A percentile compares a stretch with the other conserved stretches of the same genome.
phyloP scores from a whole-genome alignment of 768 basidiomycete species.

The Lyophyllum shimeji region DNA sequence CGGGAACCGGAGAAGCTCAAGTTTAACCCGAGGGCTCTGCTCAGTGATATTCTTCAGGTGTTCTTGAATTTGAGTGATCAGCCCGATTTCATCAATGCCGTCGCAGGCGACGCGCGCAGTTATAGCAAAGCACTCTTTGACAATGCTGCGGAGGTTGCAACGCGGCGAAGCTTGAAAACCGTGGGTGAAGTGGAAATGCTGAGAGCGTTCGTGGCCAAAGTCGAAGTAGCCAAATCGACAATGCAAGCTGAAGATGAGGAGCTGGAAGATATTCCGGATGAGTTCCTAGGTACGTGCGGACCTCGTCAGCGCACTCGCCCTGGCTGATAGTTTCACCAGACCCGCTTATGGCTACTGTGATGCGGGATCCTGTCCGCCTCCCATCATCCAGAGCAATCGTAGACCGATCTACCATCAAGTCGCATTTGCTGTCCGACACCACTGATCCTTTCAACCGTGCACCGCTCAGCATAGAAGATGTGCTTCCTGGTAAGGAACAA shows the following conservation, averaged over 20 bases:
- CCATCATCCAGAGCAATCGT: slow-evolving; percentile 79
- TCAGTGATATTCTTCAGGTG: slow-evolving; percentile 87
- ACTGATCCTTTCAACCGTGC: slow-evolving; percentile 95
- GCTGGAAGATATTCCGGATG: slow-evolving; percentile 90
- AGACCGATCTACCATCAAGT: slow-evolving; percentile 92
- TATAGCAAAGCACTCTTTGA: slow-evolving; percentile 86
- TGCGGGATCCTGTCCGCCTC: slow-evolving; percentile 92
- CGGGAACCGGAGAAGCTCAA: slow-evolving; percentile 84
- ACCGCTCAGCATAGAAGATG: slow-evolving; percentile 78
- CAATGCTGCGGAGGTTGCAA: slow-evolving; percentile 65
- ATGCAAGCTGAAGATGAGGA: slow-evolving; percentile 86
- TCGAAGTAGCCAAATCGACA: slow-evolving; percentile 78
- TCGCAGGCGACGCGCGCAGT: slow-evolving; percentile 93
- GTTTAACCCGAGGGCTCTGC: slow-evolving; percentile 80
- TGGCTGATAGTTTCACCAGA: slow-evolving; percentile 43
- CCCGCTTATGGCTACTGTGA: slow-evolving; percentile 87
- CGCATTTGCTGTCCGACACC: slow-evolving; percentile 86
- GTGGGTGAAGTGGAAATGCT: slow-evolving; percentile 74
- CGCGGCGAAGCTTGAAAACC: slow-evolving; percentile 66
- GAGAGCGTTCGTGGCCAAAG: slow-evolving; percentile 68
- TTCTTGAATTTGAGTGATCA: slow-evolving; percentile 86
- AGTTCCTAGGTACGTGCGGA: slow-evolving; percentile 75
- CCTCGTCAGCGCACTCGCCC: slow-evolving; percentile 7
- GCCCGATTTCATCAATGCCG: slow-evolving; percentile 76
- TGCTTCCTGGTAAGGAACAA: slow-evolving; percentile 60